A percentile compares a stretch with the other conserved stretches of the same genome.
These are phyloP conservation scores for Lumnitzera littorea DNA, from an alignment of 345 rosid genomes.

Conservation along the genomic window DNA sequence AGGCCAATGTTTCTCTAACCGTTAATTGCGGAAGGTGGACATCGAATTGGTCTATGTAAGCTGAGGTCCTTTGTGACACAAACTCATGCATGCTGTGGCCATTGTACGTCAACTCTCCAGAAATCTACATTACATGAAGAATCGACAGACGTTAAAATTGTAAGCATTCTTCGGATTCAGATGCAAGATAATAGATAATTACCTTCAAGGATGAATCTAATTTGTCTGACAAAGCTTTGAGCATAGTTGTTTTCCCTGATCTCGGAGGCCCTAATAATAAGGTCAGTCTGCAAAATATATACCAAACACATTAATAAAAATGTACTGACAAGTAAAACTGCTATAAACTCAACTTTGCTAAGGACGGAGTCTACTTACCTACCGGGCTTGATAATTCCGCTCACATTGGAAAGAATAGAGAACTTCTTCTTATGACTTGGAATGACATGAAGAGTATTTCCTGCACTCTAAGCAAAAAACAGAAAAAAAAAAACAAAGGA, in stretches of 20 bases:
- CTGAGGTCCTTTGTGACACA: conserved; percentile 13
- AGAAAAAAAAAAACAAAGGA: background rate
- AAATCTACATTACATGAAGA: conserved; percentile 3
- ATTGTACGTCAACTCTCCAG: conserved; percentile 10
- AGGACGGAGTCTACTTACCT: conserved; percentile 2
- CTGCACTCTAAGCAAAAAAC: background rate
- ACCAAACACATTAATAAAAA: no score
- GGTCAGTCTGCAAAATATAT: conserved; percentile 11
- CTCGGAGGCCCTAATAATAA: conserved; percentile 17
- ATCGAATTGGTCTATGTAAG: conserved; percentile 13
- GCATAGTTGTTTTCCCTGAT: conserved; percentile 16
- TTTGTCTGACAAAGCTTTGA: conserved; percentile 9
- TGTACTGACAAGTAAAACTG: no score
- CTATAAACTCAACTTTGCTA: background rate
- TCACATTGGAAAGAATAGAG: conserved; percentile 11
- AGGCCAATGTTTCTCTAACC: conserved; percentile 14
- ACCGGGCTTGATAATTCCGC: conserved; percentile 14
- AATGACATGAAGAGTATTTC: conserved; percentile 7
- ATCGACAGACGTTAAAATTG: no score
- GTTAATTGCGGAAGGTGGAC: conserved; percentile 15
- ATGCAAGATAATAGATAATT: background rate
- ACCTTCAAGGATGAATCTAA: conserved; percentile 5
- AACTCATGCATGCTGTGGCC: conserved; percentile 14
- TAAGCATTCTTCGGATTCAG: no score
- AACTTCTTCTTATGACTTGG: conserved; percentile 10